Evolutionary conservation across 495 filamentous ascomycete genomes (phyloP), one percentile per base, ranked within the genome.

Genomic region (Penicillium silybi): DNA sequence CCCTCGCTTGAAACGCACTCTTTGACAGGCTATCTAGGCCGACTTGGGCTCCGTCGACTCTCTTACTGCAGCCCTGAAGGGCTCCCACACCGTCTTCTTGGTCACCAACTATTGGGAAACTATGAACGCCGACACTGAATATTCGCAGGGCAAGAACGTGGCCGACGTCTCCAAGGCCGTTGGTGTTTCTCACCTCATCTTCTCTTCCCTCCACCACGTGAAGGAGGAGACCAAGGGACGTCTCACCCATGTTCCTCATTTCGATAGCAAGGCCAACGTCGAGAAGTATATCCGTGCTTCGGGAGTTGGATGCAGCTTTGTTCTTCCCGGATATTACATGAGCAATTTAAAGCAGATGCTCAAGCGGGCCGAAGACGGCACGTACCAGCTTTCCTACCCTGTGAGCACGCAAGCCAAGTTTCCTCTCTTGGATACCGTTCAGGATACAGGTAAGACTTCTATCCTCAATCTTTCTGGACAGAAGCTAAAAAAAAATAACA

Each of bases 301-400:
- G 8, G 74, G 67, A 11, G 58, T 87, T 15, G 71, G 73, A 0
- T 70, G 75, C 50, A 80, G 78, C 0, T 85, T 79, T 58, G 73
- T 85, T 55, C 55, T 80, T 34, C 74, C 80, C 3, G 84, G 79
- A 13, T 77, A 75, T 56, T 86, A 78, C 70, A 85, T 84, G 82
- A 68, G 67, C 52, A 82, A 81, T 57, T 54, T 70, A 16, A 55
- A 51, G 6, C 46, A 41, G 16, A 39, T 53, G 40, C 34, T 70
- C 8, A 49, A 53, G 27, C 58, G 64, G 29, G 54, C 56, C 8
- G 56, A 57, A 10, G 50, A 57, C 43, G 53, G 56, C 0, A 46
- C 56, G 0, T 64, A 51, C 41, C 27, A 45, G 47, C 43, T 59
- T 0, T 52, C 46, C 26, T 52, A 44, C 38, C 61, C 61, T 19